phyloP scores from a whole-genome alignment of 116 monocot species.

The Posidonia oceanica region DNA sequence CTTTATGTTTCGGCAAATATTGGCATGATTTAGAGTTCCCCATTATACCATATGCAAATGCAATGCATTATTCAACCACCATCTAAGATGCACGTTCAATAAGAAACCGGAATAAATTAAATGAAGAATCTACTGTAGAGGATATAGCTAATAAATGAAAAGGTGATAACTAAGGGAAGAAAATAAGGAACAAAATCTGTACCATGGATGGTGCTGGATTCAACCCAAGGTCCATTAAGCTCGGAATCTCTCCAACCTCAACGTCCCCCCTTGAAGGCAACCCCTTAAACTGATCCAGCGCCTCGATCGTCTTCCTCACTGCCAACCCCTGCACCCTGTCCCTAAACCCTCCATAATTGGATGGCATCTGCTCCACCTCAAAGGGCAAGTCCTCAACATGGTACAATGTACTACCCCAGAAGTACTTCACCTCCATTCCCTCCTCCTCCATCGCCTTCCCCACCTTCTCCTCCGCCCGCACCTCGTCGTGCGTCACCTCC shows the following conservation, averaged over 20 bases:
- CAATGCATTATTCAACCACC: too few relatives aligned
- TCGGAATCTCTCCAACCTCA: constrained; percentile 61
- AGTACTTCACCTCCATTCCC: constrained; percentile 69
- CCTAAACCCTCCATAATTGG: constrained; percentile 63
- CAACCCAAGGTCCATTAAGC: constrained; percentile 51
- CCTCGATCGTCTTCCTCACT: constrained; percentile 61
- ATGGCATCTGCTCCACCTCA: constrained; percentile 55
- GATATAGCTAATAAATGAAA: too few relatives aligned
- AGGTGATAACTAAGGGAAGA: neutral
- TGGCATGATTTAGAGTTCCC: too few relatives aligned
- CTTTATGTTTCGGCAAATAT: too few relatives aligned
- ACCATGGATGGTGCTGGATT: constrained; percentile 18
- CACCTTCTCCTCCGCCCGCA: constrained; percentile 46
- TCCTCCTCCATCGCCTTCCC: constrained; percentile 57
- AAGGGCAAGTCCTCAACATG: constrained; percentile 66
- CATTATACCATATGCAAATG: too few relatives aligned
- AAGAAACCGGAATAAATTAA: too few relatives aligned
- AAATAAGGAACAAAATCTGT: constrained; percentile 8
- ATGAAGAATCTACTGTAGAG: too few relatives aligned
- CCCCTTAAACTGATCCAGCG: constrained; percentile 53
- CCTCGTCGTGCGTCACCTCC: constrained; percentile 59
- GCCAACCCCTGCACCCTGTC: constrained; percentile 41
- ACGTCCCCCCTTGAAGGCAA: constrained; percentile 48
- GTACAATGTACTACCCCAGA: constrained; percentile 77
- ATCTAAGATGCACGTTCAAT: too few relatives aligned